Evolutionary conservation across 768 basidiomycete genomes (phyloP).

Genomic region (Gloeopeniophorella convolvens): DNA sequence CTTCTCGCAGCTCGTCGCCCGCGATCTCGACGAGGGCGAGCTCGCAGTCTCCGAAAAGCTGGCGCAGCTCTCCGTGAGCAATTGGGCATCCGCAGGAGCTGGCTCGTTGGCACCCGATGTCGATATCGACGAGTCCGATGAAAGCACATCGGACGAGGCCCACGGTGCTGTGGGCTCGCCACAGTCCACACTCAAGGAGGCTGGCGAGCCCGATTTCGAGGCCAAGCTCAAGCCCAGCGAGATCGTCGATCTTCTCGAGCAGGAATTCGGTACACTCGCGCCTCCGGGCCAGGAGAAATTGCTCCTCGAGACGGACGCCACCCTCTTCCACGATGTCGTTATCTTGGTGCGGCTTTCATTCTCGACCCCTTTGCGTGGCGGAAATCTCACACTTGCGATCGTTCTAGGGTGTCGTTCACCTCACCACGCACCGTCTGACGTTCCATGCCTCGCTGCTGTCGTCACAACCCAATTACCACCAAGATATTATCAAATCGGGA

Average conservation of each 20-base stretch:
- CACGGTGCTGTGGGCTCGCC: slow-evolving; percentile 12
- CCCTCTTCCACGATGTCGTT: slow-evolving; percentile 41
- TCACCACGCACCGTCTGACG: slow-evolving; percentile 58
- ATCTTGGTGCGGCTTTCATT: slow-evolving; percentile 34
- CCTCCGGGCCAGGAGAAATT: slow-evolving; percentile 41
- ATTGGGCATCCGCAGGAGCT: slow-evolving; percentile 25
- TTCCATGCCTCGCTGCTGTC: slow-evolving; percentile 60
- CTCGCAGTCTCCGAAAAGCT: slow-evolving; percentile 30
- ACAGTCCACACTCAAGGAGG: neutral
- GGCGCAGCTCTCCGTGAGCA: slow-evolving; percentile 34
- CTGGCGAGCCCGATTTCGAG: neutral
- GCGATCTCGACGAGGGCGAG: slow-evolving; percentile 34
- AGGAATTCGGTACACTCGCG: slow-evolving; percentile 52
- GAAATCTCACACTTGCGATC: slow-evolving; percentile 7
- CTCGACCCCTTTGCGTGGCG: slow-evolving; percentile 7
- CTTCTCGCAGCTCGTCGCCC: slow-evolving; percentile 37
- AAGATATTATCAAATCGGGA: slow-evolving; percentile 43
- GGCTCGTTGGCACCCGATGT: slow-evolving; percentile 9
- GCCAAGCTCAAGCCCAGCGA: slow-evolving; percentile 38
- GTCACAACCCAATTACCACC: slow-evolving; percentile 29
- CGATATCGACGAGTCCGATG: slow-evolving; percentile 5
- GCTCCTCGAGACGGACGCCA: slow-evolving; percentile 47
- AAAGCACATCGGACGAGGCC: slow-evolving; percentile 24
- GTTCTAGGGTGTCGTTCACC: slow-evolving; percentile 47
- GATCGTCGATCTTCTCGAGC: slow-evolving; percentile 42